Evolutionary conservation across 2,329 filamentous ascomycete genomes (phyloP).

Genomic region (Colletotrichum chlorophyti): DNA sequence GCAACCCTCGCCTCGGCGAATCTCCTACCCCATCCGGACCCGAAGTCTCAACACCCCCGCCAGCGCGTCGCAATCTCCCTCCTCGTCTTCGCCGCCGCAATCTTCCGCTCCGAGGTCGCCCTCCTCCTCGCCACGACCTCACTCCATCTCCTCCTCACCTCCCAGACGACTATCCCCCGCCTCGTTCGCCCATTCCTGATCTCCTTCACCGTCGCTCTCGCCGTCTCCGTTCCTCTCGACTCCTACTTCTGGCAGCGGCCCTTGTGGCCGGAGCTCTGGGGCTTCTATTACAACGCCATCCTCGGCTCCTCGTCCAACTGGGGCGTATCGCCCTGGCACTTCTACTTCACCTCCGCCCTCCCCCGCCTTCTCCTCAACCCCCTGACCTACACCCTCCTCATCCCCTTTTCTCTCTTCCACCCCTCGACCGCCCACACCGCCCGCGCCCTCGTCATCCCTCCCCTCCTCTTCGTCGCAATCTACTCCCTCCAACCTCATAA

Average conservation of each 20-base stretch:
- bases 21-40: constrained; percentile 43
- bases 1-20: constrained; percentile 70
- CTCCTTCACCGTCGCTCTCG: constrained; percentile 71
- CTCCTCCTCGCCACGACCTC: constrained; percentile 76
- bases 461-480: constrained; percentile 74
- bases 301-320: constrained; percentile 83
- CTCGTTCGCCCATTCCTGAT: constrained; percentile 71
- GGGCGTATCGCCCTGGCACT: constrained; percentile 86
- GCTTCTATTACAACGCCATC: constrained; percentile 91
- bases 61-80: constrained; percentile 73
- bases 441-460: constrained; percentile 66
- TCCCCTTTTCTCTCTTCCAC: constrained; percentile 58
- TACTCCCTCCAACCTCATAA: constrained; percentile 95
- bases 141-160: constrained; percentile 65
- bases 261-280: constrained; percentile 89
- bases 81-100: constrained; percentile 78
- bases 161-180: constrained; percentile 57
- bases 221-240: constrained; percentile 77
- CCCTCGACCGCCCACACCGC: constrained; percentile 52
- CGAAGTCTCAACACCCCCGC: constrained; percentile 43
- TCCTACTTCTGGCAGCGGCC: constrained; percentile 91
- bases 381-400: constrained; percentile 61
- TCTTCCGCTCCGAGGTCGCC: constrained; percentile 91
- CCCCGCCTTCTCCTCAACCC: constrained; percentile 88
- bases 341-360: constrained; percentile 83